A percentile compares a stretch with the other conserved stretches of the same genome.
phyloP scores from a whole-genome alignment of 139 green algal genomes.

The Gonium pectorale region DNA sequence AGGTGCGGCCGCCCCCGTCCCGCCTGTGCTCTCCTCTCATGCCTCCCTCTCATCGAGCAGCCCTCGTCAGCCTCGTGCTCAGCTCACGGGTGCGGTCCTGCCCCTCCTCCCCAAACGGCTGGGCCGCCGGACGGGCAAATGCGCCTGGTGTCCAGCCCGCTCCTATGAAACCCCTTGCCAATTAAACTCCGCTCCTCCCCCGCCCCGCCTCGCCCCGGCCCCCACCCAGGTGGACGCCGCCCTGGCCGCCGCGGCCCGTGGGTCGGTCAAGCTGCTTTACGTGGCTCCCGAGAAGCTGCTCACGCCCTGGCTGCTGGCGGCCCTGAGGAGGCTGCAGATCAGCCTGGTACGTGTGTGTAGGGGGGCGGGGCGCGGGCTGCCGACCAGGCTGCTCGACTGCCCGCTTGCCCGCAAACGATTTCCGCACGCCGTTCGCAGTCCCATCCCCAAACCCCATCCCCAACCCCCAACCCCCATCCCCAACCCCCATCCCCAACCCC shows the following conservation, averaged over 20 bases:
- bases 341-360: conserved; percentile 28
- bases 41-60: background rate
- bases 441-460: too few relatives aligned
- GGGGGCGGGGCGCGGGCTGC: background rate
- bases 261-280: conserved; percentile 84
- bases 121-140: background rate
- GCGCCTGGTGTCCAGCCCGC: background rate
- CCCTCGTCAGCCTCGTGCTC: background rate
- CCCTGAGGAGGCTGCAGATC: conserved; percentile 41
- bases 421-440: too few relatives aligned
- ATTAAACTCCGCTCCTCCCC: background rate
- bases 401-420: too few relatives aligned
- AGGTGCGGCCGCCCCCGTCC: conserved; percentile 12
- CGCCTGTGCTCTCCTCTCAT: background rate
- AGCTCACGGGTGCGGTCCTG: background rate
- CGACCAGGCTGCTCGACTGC: too few relatives aligned
- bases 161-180: background rate
- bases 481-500: too few relatives aligned
- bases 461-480: too few relatives aligned
- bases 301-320: conserved; percentile 73
- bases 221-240: conserved; percentile 1
- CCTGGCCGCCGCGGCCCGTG: conserved; percentile 36
- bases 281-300: conserved; percentile 91
- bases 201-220: background rate
- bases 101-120: background rate